These are phyloP conservation scores for Cephaloascus albidus DNA, from an alignment of 805 yeast genomes.

Conservation along the genomic window DNA sequence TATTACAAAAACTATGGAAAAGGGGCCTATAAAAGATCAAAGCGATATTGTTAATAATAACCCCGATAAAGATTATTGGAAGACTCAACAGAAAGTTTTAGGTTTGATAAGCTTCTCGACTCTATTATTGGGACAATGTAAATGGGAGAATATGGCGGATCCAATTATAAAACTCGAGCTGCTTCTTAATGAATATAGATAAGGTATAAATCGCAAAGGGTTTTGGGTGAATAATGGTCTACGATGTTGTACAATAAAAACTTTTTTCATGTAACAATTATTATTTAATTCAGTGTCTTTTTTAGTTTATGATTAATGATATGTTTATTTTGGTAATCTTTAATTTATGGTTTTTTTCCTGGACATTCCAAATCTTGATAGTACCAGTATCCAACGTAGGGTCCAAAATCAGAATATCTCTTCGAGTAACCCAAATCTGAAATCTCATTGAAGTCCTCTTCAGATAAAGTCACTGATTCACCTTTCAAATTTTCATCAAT, in stretches of 20 bases:
- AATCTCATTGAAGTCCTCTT: conserved; percentile 22
- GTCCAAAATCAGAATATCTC: conserved; percentile 22
- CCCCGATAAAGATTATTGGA: not conserved
- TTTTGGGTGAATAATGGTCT: no score
- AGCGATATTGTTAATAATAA: not conserved
- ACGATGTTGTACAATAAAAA: no score
- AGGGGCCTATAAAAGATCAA: not conserved
- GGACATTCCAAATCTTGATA: conserved; percentile 20
- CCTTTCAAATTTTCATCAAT: conserved; percentile 22
- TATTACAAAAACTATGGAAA: not conserved
- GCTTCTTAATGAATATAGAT: not conserved
- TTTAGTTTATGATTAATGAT: no score
- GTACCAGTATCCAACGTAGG: conserved; percentile 18
- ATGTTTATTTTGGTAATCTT: not conserved
- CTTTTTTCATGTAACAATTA: no score
- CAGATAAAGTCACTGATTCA: conserved; percentile 15
- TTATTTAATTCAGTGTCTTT: no score
- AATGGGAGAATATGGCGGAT: not conserved
- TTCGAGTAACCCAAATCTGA: conserved; percentile 13
- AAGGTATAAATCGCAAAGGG: no score
- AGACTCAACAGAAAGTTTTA: not conserved
- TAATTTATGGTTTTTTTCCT: conserved; percentile 17
- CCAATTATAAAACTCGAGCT: not conserved
- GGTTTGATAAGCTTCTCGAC: not conserved
- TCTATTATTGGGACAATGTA: not conserved